phyloP scores from a whole-genome alignment of 164 flowering plant genomes.

The Macadamia integrifolia region DNA sequence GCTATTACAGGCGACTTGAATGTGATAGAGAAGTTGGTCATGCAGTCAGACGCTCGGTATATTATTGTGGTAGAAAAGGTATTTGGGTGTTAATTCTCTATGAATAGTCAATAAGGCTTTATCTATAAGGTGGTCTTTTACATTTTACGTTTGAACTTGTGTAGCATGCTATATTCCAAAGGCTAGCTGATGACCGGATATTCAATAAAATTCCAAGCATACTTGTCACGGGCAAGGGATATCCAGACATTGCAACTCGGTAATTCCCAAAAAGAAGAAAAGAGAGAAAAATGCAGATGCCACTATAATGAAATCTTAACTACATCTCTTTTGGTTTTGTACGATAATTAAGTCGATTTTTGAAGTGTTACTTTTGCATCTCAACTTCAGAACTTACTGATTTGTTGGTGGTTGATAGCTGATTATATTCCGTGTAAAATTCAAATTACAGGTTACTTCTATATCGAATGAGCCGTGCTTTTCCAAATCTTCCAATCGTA shows the following conservation, averaged over 20 bases:
- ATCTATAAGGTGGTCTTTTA: not conserved
- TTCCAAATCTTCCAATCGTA: conserved; percentile 67
- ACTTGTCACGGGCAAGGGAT: conserved; percentile 94
- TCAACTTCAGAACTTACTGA: no score
- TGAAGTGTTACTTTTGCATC: no score
- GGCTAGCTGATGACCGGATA: conserved; percentile 78
- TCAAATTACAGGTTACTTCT: conserved; percentile 61
- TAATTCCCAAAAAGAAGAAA: conserved; percentile 6
- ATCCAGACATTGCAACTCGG: conserved; percentile 98
- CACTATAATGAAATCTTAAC: not conserved
- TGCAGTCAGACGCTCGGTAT: conserved; percentile 82
- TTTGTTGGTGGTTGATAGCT: not conserved
- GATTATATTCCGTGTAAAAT: not conserved
- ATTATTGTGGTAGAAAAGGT: conserved; percentile 94
- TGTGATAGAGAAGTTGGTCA: conserved; percentile 42
- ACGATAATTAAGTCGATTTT: not conserved
- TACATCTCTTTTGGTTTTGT: not conserved
- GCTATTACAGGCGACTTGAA: conserved; percentile 77
- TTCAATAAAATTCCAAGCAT: conserved; percentile 87
- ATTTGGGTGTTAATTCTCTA: not conserved
- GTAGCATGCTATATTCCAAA: conserved; percentile 93
- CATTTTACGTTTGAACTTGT: conserved; percentile 7
- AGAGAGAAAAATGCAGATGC: not conserved
- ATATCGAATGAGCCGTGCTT: conserved; percentile 61
- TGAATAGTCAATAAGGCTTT: not conserved